These are phyloP conservation scores for Suillus cothurnatus DNA, from an alignment of 768 basidiomycete genomes.

Conservation along the genomic window DNA sequence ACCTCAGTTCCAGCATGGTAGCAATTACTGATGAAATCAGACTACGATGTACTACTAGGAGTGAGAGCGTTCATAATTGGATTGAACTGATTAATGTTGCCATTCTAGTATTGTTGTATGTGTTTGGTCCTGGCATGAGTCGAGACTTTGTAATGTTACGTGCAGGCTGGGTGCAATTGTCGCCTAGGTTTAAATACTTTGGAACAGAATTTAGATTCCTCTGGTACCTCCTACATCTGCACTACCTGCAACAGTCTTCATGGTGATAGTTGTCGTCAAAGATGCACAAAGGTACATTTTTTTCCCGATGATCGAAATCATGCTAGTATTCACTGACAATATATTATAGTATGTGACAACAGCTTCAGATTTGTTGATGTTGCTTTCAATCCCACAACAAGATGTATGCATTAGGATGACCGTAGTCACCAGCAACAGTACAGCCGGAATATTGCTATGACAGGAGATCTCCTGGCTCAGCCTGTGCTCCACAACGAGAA, in stretches of 20 bases:
- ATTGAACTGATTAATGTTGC: not conserved
- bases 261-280: not conserved
- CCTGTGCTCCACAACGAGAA: not conserved
- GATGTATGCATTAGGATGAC: not conserved
- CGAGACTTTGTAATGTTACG: not conserved
- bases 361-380: not conserved
- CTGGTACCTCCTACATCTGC: not conserved
- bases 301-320: not conserved
- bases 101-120: not conserved
- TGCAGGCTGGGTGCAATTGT: not conserved
- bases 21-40: too few relatives aligned
- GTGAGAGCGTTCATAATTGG: too few relatives aligned
- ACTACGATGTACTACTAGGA: too few relatives aligned
- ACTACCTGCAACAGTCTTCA: not conserved
- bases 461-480: not conserved
- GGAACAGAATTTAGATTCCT: not conserved
- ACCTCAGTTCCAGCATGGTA: too few relatives aligned
- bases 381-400: not conserved
- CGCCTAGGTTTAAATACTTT: not conserved
- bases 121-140: not conserved
- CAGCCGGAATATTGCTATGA: not conserved
- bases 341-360: not conserved
- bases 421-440: not conserved
- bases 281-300: not conserved
- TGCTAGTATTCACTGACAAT: too few relatives aligned